These are phyloP conservation scores for Citrus mangshanensis DNA, from an alignment of 345 rosid species.

Conservation along the genomic window DNA sequence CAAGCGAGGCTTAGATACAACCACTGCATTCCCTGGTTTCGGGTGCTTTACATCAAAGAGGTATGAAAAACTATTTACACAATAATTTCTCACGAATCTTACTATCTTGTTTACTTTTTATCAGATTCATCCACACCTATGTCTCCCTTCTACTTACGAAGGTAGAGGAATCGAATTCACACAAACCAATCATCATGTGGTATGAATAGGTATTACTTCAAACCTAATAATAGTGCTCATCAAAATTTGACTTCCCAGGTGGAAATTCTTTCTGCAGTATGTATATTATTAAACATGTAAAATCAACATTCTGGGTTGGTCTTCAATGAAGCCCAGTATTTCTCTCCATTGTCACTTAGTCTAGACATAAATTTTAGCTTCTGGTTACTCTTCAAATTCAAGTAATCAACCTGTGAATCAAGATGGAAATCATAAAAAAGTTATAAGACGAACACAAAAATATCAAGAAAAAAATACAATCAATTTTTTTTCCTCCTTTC, in stretches of 20 bases:
- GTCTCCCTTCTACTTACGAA: neutral
- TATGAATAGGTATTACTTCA: neutral
- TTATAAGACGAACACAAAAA: neutral
- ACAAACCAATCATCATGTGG: neutral
- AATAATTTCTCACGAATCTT: neutral
- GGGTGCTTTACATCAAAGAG: conserved; percentile 12
- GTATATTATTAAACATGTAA: neutral
- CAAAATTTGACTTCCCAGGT: conserved; percentile 5
- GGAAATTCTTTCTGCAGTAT: neutral
- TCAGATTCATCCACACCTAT: neutral
- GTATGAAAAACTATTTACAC: conserved; percentile 4
- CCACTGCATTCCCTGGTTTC: neutral
- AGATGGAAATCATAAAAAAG: neutral
- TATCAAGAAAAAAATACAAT: neutral
- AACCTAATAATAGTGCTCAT: neutral
- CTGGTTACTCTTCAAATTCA: conserved; percentile 78
- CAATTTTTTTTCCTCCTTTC: neutral
- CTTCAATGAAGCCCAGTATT: conserved; percentile 61
- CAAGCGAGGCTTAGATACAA: conserved; percentile 20
- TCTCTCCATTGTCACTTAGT: conserved; percentile 37
- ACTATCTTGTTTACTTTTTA: neutral
- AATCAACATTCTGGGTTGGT: conserved; percentile 46
- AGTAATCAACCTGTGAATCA: conserved; percentile 71
- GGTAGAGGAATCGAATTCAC: neutral
- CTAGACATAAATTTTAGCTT: conserved; percentile 53